Conservation (phyloP, 2,329 filamentous ascomycete species). For the Aspergillus sp. region DNA sequence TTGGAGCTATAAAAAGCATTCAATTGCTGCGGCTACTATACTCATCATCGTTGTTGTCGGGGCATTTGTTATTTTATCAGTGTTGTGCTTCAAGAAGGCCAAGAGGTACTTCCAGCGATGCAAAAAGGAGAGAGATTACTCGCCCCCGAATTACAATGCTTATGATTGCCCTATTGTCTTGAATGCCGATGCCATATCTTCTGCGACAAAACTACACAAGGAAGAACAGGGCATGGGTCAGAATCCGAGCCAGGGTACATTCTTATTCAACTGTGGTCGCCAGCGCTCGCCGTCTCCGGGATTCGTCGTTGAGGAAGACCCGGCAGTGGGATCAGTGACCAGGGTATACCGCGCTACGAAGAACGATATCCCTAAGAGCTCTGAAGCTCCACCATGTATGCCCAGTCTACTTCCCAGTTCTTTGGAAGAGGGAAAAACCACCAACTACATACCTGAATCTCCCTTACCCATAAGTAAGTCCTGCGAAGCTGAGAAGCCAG, state of each 20-base stretch:
- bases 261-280: not conserved
- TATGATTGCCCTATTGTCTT: not conserved
- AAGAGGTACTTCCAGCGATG: not conserved
- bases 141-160: not conserved
- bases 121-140: not conserved
- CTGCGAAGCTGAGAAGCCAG: not conserved
- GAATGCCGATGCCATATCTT: not conserved
- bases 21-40: constrained; percentile 21
- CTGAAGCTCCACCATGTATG: not conserved
- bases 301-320: constrained; percentile 7
- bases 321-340: not conserved
- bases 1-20: constrained; percentile 15
- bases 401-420: not conserved
- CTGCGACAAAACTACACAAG: not conserved
- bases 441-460: not conserved
- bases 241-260: not conserved
- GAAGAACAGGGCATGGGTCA: not conserved
- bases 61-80: constrained; percentile 14
- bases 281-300: not conserved
- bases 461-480: constrained; percentile 3
- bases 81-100: constrained; percentile 12
- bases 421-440: not conserved
- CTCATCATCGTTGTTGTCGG: constrained; percentile 13
- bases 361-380: not conserved
- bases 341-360: not conserved